Base-by-base conservation (phyloP, 805 yeast species). In the Starmerella khaoyaiensis region DNA sequence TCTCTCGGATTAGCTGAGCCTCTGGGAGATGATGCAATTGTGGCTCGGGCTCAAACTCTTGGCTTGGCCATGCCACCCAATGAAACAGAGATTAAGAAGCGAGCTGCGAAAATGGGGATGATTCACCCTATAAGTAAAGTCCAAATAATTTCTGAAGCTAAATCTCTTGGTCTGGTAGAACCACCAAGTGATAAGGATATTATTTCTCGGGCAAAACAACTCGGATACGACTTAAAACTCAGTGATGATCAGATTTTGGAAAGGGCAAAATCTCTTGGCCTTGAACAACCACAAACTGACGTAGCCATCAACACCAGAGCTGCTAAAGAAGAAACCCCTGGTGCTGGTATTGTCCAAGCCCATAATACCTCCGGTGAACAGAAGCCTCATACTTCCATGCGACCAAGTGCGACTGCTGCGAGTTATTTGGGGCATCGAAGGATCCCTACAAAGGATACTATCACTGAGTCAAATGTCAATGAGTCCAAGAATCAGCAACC, bases 41-140 rank as follows among this genome's bases (percentile, higher is more conserved):
- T 23, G 8, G 22, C 25, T 5, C 25, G 31, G 27, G 50, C 50
- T 2, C 26, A 27, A 31, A 10, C 19, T 2, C 38, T 43, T 3
- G 50, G 44, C 24, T 26, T 43, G 4, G 19, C 18, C 10, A 34
- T 37, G 24, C 43, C 42, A 11, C 62, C 80, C 8, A 29, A 30
- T 4, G 37, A 37, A 1, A 29, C 12, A 2, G 37, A 42, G 5
- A 23, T 46, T 14, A 16, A 16, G 5, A 22, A 7, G 16, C 11
- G 4, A 8, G 32, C 28, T 6, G 15, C 28, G 21, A 10, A 7
- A 5, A 33, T 45, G 17, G 49, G 49, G 19, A 36, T 45, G 12
- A 28, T 31, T 5, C 22, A 34, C 17, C 49, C 49, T 7, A 29
- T 36, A 3, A 19, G 28, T 14, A 24, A 37, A 10, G 37, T 24